These are phyloP conservation scores for Hymenoscyphus fraxineus DNA, from an alignment of 2,329 filamentous ascomycete species.

Conservation along the genomic window DNA sequence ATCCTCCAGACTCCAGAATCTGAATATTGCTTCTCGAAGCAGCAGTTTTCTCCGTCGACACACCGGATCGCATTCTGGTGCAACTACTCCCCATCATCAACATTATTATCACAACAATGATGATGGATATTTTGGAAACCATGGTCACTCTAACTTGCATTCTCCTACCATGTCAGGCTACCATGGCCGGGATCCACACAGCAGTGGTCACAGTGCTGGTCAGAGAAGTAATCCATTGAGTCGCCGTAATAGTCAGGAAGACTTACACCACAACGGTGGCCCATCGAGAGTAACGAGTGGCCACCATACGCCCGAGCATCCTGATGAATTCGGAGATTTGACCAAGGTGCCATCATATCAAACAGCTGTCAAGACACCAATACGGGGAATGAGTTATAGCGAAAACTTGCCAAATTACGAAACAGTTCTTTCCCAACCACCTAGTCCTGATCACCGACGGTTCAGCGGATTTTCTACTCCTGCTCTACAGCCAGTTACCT, in stretches of 20 bases:
- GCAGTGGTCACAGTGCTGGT: neutral
- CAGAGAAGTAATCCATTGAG: slow-evolving; percentile 38
- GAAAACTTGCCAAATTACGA: slow-evolving; percentile 64
- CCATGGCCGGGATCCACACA: neutral
- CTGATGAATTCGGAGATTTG: slow-evolving; percentile 52
- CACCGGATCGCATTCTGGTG: slow-evolving; percentile 32
- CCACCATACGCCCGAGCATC: slow-evolving; percentile 53
- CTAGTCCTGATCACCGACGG: slow-evolving; percentile 26
- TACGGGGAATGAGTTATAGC: slow-evolving; percentile 46
- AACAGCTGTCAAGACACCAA: slow-evolving; percentile 66
- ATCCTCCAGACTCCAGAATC: slow-evolving; percentile 66
- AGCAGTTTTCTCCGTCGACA: slow-evolving; percentile 32
- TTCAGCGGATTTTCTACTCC: slow-evolving; percentile 11
- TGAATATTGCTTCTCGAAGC: slow-evolving; percentile 51
- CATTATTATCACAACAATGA: slow-evolving; percentile 14
- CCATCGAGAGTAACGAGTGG: slow-evolving; percentile 40
- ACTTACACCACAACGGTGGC: slow-evolving; percentile 40
- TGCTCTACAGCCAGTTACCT: neutral
- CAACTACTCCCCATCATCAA: slow-evolving; percentile 31
- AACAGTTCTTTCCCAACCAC: slow-evolving; percentile 53
- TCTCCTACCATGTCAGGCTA: slow-evolving; percentile 14
- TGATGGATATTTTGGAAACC: slow-evolving; percentile 25
- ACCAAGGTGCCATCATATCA: slow-evolving; percentile 75
- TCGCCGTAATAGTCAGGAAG: slow-evolving; percentile 46
- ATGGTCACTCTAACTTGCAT: slow-evolving; percentile 12